phyloP scores from a whole-genome alignment of 352 stramenopile genomes.

The Pythium periplocum region DNA sequence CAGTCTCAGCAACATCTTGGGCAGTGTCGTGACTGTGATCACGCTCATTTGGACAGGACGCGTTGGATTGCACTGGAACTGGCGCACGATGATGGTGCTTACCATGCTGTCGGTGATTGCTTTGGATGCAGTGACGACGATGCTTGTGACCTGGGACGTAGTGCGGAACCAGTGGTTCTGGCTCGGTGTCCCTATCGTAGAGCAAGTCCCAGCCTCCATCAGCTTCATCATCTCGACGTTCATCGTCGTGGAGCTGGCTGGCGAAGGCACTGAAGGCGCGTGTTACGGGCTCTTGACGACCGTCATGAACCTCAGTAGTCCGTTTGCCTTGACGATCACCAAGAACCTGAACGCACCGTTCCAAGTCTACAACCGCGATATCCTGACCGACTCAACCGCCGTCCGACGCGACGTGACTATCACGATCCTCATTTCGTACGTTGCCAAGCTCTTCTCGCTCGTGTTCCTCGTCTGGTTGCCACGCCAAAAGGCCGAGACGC shows the following conservation, averaged over 20 bases:
- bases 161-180: slow-evolving; percentile 32
- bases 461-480: slow-evolving; percentile 34
- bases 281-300: slow-evolving; percentile 56
- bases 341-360: slow-evolving; percentile 49
- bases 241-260: slow-evolving; percentile 46
- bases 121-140: slow-evolving; percentile 40
- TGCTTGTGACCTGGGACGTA: slow-evolving; percentile 50
- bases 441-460: slow-evolving; percentile 36
- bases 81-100: slow-evolving; percentile 30
- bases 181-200: slow-evolving; percentile 15
- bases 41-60: too few species aligned
- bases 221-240: slow-evolving; percentile 57
- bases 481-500: slow-evolving; percentile 37
- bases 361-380: slow-evolving; percentile 40
- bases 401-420: slow-evolving; percentile 50
- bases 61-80: slow-evolving; percentile 11
- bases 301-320: slow-evolving; percentile 35
- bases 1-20: too few species aligned
- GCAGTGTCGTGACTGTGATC: too few species aligned
- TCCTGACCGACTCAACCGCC: slow-evolving; percentile 35
- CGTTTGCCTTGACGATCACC: slow-evolving; percentile 41
- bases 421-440: slow-evolving; percentile 46
- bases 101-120: slow-evolving; percentile 36
- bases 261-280: slow-evolving; percentile 46
- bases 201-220: slow-evolving; percentile 33